Percentiles rank a stretch among this genome's conserved stretches.
Evolutionary conservation across 2,329 filamentous ascomycete genomes (phyloP).

Genomic region (Microdochium bolleyi): DNA sequence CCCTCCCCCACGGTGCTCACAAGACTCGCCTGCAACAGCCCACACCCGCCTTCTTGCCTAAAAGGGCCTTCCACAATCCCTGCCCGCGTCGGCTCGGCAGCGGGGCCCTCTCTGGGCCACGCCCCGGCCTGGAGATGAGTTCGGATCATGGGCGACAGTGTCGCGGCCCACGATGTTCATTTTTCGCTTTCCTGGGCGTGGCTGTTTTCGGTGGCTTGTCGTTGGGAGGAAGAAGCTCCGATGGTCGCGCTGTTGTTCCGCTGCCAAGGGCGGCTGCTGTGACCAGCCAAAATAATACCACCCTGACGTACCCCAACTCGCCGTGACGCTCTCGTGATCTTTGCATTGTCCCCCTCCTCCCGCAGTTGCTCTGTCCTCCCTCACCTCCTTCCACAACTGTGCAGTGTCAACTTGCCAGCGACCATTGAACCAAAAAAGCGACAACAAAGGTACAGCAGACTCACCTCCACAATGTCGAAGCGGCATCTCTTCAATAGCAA

Average conservation of each 20-base stretch:
- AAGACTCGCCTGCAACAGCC: neutral
- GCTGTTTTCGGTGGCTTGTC: too few species aligned
- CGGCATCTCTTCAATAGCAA: slow-evolving; percentile 43
- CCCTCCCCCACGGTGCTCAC: too few species aligned
- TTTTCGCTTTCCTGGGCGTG: too few species aligned
- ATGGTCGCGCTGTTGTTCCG: too few species aligned
- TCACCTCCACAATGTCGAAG: slow-evolving; percentile 34
- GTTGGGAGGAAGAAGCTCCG: too few species aligned
- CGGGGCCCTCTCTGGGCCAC: too few species aligned
- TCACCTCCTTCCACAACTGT: neutral
- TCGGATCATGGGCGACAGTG: too few species aligned
- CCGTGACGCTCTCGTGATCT: neutral
- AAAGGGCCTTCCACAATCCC: neutral
- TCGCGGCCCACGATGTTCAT: too few species aligned
- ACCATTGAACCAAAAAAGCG: neutral
- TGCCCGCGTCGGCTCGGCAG: too few species aligned
- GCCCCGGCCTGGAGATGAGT: too few species aligned
- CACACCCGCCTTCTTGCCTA: neutral
- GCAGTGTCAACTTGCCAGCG: neutral
- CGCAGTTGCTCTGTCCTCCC: neutral
- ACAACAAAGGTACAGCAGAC: neutral
- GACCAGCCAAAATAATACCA: neutral
- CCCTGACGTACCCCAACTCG: neutral
- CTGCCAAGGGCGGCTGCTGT: too few species aligned
- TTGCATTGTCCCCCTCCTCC: neutral